Percentiles rank a stretch among this genome's conserved stretches.
phyloP scores from a whole-genome alignment of 495 filamentous ascomycete species.

The Cercophora samala region DNA sequence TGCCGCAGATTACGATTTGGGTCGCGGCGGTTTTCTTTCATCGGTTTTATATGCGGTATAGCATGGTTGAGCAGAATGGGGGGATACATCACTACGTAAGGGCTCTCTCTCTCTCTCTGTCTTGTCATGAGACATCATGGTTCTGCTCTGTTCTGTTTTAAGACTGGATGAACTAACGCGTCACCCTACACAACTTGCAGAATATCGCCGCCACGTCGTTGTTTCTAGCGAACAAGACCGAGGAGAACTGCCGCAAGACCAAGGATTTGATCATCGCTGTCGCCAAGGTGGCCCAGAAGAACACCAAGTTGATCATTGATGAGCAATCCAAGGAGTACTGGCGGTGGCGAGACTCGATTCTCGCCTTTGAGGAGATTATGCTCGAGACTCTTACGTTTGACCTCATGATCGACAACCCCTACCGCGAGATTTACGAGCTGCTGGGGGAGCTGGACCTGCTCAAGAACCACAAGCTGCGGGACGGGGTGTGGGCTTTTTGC shows the following conservation, averaged over 20 bases:
- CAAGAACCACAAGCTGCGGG: slow-evolving; percentile 71
- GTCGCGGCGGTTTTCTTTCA: slow-evolving; percentile 94
- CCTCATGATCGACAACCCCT: slow-evolving; percentile 78
- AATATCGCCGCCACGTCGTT: slow-evolving; percentile 82
- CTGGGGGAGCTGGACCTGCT: slow-evolving; percentile 64
- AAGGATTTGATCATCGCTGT: slow-evolving; percentile 89
- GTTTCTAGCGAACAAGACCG: slow-evolving; percentile 93
- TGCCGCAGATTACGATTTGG: slow-evolving; percentile 86
- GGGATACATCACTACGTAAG: slow-evolving; percentile 79
- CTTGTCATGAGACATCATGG: no score
- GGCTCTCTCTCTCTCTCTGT: neutral
- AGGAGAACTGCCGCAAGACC: slow-evolving; percentile 91
- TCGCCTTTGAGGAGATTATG: slow-evolving; percentile 85
- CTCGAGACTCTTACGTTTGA: slow-evolving; percentile 94
- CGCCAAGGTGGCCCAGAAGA: slow-evolving; percentile 91
- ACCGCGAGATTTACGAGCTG: slow-evolving; percentile 74
- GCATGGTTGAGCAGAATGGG: slow-evolving; percentile 65
- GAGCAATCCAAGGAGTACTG: slow-evolving; percentile 97
- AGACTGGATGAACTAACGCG: no score
- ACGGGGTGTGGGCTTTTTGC: slow-evolving; percentile 86
- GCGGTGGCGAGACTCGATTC: slow-evolving; percentile 90
- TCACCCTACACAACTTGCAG: no score
- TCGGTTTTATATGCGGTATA: slow-evolving; percentile 86
- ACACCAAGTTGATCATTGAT: slow-evolving; percentile 78
- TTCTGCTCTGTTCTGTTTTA: no score